Conservation (phyloP, 176 grass and related monocot species). For the Zoysia japonica region DNA sequence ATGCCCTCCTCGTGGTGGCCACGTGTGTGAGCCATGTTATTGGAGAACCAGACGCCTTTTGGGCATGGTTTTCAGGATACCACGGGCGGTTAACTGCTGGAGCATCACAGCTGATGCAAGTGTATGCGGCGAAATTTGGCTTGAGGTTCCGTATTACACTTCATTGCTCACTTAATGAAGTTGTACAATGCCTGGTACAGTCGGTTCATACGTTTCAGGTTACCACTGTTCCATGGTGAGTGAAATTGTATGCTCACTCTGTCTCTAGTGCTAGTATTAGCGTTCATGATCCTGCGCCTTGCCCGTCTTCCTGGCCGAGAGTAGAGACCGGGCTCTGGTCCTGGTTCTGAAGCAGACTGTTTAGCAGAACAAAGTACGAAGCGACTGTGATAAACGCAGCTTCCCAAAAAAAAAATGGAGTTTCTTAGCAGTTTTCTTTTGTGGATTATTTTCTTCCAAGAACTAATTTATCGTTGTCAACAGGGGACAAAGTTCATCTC, state of each 20-base stretch:
- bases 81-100: neutral
- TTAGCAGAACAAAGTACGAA: neutral
- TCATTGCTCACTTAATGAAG: no score
- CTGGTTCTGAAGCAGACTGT: neutral
- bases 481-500: neutral
- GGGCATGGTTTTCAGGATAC: constrained; percentile 20
- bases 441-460: neutral
- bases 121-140: neutral
- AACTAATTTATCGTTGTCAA: neutral
- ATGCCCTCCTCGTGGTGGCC: neutral
- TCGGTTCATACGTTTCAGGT: no score
- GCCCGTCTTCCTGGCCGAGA: neutral
- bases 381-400: no score
- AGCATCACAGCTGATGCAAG: neutral
- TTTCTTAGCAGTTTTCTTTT: neutral
- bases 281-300: neutral
- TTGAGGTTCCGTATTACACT: no score
- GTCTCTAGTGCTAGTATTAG: neutral
- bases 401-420: no score
- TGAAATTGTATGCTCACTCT: neutral
- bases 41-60: neutral
- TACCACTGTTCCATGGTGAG: neutral
- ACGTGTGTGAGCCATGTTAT: neutral
- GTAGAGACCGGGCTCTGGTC: neutral
- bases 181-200: no score